A percentile compares a stretch with the other conserved stretches of the same genome.
Conservation (phyloP, 2,329 filamentous ascomycete genomes). For the Alternaria triticina region DNA sequence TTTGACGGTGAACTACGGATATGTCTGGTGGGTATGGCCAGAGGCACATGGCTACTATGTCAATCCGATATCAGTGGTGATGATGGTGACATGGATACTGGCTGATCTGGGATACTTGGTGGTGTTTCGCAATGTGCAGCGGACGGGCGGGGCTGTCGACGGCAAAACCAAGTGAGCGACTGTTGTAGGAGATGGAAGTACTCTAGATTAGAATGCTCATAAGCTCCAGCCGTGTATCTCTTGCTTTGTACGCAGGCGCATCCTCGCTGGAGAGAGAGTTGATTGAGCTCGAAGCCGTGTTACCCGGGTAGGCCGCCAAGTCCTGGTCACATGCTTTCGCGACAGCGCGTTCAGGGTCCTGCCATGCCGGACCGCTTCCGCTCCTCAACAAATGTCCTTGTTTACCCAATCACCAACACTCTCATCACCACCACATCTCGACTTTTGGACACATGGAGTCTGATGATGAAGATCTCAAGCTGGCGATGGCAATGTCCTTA, state of each 20-base stretch:
- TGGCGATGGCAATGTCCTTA: conserved; percentile 40
- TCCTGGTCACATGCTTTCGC: conserved; percentile 28
- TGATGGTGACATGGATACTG: conserved; percentile 50
- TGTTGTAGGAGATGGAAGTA: not conserved
- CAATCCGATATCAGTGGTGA: conserved; percentile 52
- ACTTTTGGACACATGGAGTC: conserved; percentile 27
- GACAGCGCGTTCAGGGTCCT: conserved; percentile 18
- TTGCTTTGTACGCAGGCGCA: not conserved
- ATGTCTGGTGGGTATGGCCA: conserved; percentile 58
- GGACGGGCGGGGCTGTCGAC: not conserved
- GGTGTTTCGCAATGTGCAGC: conserved; percentile 39
- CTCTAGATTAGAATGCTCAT: no score
- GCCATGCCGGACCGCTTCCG: not conserved
- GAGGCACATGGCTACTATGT: conserved; percentile 58
- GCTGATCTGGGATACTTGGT: conserved; percentile 57
- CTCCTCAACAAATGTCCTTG: not conserved
- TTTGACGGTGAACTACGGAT: conserved; percentile 54
- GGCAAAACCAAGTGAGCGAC: not conserved
- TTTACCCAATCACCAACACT: not conserved
- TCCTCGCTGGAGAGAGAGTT: not conserved
- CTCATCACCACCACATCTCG: not conserved
- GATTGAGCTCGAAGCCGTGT: not conserved
- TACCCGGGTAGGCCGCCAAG: not conserved
- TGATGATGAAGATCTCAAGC: conserved; percentile 37
- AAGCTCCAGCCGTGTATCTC: no score